A percentile compares a stretch with the other conserved stretches of the same genome.
Conservation (phyloP, 108 stramenopile species). For the Schizochytrium sp. region DNA sequence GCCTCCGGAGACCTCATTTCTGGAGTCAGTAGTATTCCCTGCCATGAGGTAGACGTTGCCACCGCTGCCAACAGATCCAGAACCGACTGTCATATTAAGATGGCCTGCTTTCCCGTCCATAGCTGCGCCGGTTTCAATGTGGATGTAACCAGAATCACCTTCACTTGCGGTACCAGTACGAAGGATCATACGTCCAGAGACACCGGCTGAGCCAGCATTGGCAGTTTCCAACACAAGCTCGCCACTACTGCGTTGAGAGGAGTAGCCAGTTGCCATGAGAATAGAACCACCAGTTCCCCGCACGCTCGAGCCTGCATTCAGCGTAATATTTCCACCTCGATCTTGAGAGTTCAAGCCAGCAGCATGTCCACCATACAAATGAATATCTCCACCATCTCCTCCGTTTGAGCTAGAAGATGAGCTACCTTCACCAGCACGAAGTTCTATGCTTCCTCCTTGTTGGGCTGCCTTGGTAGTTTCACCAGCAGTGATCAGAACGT, state of each 20-base stretch:
- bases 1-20: not conserved
- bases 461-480: not conserved
- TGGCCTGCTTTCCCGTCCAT: conserved; percentile 69
- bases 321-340: conserved; percentile 64
- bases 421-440: conserved; percentile 74
- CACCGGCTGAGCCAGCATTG: conserved; percentile 68
- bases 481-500: conserved; percentile 70
- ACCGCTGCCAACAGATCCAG: conserved; percentile 62
- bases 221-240: conserved; percentile 65
- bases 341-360: conserved; percentile 62
- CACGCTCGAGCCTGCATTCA: conserved; percentile 60
- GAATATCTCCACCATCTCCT: conserved; percentile 67
- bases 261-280: conserved; percentile 59
- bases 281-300: conserved; percentile 64
- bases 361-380: conserved; percentile 63
- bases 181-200: conserved; percentile 67
- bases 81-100: conserved; percentile 61
- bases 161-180: conserved; percentile 68
- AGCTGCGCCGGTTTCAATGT: conserved; percentile 68
- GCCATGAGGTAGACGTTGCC: conserved; percentile 67
- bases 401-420: conserved; percentile 60
- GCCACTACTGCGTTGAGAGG: conserved; percentile 62
- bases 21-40: conserved; percentile 65
- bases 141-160: conserved; percentile 67
- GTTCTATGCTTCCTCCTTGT: conserved; percentile 67